Conservation (phyloP, 2,329 filamentous ascomycete species). For the Lachnellula hyalina region DNA sequence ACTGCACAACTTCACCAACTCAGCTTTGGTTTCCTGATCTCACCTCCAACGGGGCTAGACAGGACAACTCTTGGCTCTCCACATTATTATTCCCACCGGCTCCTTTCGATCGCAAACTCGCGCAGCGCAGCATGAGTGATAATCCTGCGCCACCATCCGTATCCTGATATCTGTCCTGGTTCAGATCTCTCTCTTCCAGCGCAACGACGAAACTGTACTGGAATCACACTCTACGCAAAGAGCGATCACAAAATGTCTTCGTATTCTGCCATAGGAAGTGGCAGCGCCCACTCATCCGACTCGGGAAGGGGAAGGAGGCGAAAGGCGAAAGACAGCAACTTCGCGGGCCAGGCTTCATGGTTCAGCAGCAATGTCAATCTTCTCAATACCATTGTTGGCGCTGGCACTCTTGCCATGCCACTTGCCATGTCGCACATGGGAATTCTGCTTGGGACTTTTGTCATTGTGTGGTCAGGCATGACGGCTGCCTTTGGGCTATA, state of each 20-base stretch:
- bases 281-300: conserved; percentile 22
- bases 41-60: background rate
- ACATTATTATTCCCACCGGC: background rate
- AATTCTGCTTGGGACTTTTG: conserved; percentile 73
- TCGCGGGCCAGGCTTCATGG: conserved; percentile 74
- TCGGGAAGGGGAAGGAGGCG: conserved; percentile 23
- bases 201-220: background rate
- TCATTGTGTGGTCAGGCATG: conserved; percentile 87
- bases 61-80: background rate
- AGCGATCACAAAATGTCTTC: conserved; percentile 19
- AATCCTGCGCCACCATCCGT: background rate
- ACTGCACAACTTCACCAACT: background rate
- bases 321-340: conserved; percentile 63
- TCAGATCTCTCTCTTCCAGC: background rate
- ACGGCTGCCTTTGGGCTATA: conserved; percentile 92
- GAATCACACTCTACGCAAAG: background rate
- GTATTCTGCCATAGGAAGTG: conserved; percentile 24
- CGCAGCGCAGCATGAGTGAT: background rate
- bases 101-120: too few relatives aligned
- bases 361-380: conserved; percentile 90
- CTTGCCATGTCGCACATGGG: conserved; percentile 95
- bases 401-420: conserved; percentile 76
- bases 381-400: conserved; percentile 94
- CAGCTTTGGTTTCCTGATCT: background rate
- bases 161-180: conserved; percentile 1